Conservation (phyloP, 495 filamentous ascomycete species). For the Lasiosphaeris hirsuta region DNA sequence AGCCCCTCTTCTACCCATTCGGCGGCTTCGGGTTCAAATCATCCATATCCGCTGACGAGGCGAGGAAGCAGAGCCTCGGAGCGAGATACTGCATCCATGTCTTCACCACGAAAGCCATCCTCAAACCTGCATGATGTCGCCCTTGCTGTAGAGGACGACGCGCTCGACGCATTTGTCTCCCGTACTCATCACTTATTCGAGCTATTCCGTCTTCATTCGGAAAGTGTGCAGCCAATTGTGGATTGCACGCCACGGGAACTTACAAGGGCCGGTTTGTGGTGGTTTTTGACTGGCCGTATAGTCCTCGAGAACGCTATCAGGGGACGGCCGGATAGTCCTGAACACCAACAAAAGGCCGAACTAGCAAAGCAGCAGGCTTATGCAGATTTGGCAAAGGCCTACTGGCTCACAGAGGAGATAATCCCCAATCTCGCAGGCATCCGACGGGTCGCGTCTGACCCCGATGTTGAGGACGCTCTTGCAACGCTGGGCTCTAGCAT, state of each 20-base stretch:
- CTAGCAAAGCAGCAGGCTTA: conserved; percentile 62
- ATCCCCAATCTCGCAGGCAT: conserved; percentile 50
- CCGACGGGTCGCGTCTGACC: conserved; percentile 31
- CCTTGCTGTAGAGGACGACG: conserved; percentile 53
- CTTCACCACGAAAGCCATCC: conserved; percentile 25
- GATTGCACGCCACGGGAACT: conserved; percentile 60
- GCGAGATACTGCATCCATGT: conserved; percentile 19
- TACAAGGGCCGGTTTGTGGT: conserved; percentile 73
- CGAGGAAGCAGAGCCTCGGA: conserved; percentile 26
- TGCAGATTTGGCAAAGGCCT: conserved; percentile 74
- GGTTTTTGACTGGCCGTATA: conserved; percentile 77
- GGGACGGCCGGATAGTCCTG: conserved; percentile 50
- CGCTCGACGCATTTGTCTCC: conserved; percentile 62
- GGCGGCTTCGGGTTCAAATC: conserved; percentile 24
- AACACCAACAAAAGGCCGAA: conserved; percentile 37
- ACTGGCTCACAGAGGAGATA: conserved; percentile 73
- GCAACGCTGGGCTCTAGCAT: conserved; percentile 59
- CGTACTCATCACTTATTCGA: conserved; percentile 65
- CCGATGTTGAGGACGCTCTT: conserved; percentile 49
- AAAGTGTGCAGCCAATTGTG: conserved; percentile 61
- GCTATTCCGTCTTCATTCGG: conserved; percentile 67
- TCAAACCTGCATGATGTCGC: conserved; percentile 37
- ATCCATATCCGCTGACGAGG: conserved; percentile 21
- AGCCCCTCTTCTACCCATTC: conserved; percentile 30
- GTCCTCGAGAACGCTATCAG: conserved; percentile 68